A percentile compares a stretch with the other conserved stretches of the same genome.
Conservation (phyloP, 2,329 filamentous ascomycete genomes). For the Monilinia fructigena region DNA sequence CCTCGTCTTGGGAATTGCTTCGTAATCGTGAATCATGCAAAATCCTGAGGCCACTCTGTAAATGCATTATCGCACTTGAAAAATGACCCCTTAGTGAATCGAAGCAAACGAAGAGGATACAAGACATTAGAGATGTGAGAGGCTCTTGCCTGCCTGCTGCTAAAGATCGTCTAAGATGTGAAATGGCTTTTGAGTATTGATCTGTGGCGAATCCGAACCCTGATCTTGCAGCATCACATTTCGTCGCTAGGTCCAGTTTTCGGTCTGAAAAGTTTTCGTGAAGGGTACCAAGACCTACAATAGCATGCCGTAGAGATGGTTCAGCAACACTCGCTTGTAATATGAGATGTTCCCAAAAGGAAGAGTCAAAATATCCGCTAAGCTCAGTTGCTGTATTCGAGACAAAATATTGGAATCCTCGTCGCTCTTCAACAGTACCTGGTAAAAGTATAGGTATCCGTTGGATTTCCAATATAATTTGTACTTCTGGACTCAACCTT, state of each 20-base stretch:
- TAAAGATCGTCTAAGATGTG: constrained; percentile 33
- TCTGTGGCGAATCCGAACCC: constrained; percentile 32
- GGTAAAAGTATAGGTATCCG: constrained; percentile 30
- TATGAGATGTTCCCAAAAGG: constrained; percentile 37
- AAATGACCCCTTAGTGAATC: constrained; percentile 37
- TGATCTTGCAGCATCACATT: constrained; percentile 21
- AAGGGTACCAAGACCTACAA: constrained; percentile 37
- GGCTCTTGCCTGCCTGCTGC: constrained; percentile 31
- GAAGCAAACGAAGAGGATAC: constrained; percentile 38
- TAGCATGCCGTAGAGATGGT: constrained; percentile 35
- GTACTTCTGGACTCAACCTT: constrained; percentile 7
- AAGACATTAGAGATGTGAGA: constrained; percentile 36
- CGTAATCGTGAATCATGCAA: constrained; percentile 27
- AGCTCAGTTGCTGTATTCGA: constrained; percentile 34
- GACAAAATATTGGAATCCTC: constrained; percentile 36
- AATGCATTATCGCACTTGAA: constrained; percentile 36
- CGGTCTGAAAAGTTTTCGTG: constrained; percentile 36
- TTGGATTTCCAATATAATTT: constrained; percentile 24
- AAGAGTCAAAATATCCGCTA: constrained; percentile 34
- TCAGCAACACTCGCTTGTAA: constrained; percentile 34
- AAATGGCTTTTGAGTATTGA: constrained; percentile 39
- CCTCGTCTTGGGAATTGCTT: constrained; percentile 21
- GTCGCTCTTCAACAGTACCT: constrained; percentile 33
- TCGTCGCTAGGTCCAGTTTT: constrained; percentile 21
- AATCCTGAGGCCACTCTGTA: constrained; percentile 37